Conservation (phyloP, 805 yeast species). For the Grigorovia yakushimaensis region DNA sequence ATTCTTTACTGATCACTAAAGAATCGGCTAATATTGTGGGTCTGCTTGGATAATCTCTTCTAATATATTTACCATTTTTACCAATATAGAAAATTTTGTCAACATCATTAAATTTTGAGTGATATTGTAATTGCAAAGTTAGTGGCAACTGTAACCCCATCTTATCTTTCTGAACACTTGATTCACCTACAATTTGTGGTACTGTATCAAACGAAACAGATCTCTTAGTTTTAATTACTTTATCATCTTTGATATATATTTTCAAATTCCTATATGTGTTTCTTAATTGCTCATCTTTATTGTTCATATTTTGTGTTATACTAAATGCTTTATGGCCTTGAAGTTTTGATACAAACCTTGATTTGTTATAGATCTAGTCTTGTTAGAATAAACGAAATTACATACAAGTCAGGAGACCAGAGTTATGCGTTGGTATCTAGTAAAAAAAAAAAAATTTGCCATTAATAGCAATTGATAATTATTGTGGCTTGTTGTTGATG, state of each 20-base stretch:
- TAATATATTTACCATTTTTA: constrained; percentile 19
- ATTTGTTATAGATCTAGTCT: too few species aligned
- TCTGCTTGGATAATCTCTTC: constrained; percentile 26
- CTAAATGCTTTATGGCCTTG: background rate
- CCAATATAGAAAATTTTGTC: constrained; percentile 14
- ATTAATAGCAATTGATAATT: background rate
- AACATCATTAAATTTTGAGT: background rate
- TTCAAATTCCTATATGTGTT: constrained; percentile 10
- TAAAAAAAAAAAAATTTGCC: too few species aligned
- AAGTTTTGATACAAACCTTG: too few species aligned
- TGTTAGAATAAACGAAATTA: background rate
- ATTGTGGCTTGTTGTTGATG: background rate
- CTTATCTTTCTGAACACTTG: constrained; percentile 11
- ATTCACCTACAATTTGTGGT: constrained; percentile 18
- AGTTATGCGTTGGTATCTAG: too few species aligned
- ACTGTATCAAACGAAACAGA: constrained; percentile 29
- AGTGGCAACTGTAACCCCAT: constrained; percentile 14
- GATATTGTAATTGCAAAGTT: background rate
- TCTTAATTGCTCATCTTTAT: constrained; percentile 9
- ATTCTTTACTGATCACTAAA: constrained; percentile 16
- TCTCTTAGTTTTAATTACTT: background rate
- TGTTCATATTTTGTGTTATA: background rate
- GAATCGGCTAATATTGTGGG: constrained; percentile 24
- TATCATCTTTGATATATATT: background rate
- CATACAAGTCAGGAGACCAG: background rate